Evolutionary conservation across 306 rosid species (phyloP), one percentile per base, ranked within the genome.

Genomic region (Sesbania bispinosa): DNA sequence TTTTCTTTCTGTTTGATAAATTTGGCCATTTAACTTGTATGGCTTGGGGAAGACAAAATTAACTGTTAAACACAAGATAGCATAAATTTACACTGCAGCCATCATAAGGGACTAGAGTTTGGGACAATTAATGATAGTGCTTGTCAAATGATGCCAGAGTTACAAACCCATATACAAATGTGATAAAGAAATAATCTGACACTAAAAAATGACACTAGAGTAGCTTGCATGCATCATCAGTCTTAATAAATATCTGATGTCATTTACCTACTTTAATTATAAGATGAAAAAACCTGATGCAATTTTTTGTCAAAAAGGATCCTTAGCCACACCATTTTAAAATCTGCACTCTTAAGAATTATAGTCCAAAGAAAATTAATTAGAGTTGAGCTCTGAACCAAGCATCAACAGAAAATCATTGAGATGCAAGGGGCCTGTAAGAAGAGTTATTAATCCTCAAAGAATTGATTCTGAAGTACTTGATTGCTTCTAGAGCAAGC

Each of bases 351-450:
- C 19, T 9, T 15, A 43, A 71, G n/a, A 71, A 46, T n/a, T 30
- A 9, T 55, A 11, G 32, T 76, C 70, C 41, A 71, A 55, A 10
- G 47, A 46, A 50, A 64, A 59, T 29, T 67, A 79, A 36, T 36
- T 21, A 41, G 21, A 30, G 27, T 41, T 71, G 42, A 38, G 6
- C 29, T 80, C 48, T 27, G 24, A 75, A 54, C 27, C 45, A 62
- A 33, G 71, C 62, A 61, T 47, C 70, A 81, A 32, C 27, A 5
- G 19, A 65, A 59, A 30, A 51, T 13, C 52, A 29, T 3, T 42
- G 45, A 26, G 24, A 69, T 24, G 21, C 41, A 58, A 16, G 16
- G 48, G 30, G 29, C 19, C 39, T 26, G 64, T 26, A 43, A 1
- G 15, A 20, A 52, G 30, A 66, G 50, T 38, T 73, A 59, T 21